Conservation (phyloP, 345 rosid genomes). For the Murraya koenigii region DNA sequence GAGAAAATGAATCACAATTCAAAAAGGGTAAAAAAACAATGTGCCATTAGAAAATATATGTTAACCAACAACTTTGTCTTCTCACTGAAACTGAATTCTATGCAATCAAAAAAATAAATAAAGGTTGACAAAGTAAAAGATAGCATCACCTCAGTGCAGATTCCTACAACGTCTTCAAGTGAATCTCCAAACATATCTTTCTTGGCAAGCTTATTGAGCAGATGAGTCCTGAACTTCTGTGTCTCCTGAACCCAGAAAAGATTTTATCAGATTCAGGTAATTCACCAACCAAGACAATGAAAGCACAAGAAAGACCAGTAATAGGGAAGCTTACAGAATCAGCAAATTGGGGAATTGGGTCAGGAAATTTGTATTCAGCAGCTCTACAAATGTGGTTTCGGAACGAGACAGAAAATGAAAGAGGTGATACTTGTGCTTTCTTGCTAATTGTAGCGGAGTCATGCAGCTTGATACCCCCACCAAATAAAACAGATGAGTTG, state of each 20-base stretch:
- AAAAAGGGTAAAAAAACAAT: background rate
- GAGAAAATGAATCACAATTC: background rate
- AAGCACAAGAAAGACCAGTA: background rate
- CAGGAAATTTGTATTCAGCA: slow-evolving; percentile 77
- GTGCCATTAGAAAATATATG: background rate
- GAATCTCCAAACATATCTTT: slow-evolving; percentile 64
- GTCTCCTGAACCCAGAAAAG: slow-evolving; percentile 59
- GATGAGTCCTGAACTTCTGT: slow-evolving; percentile 66
- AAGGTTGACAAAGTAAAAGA: background rate
- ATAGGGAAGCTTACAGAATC: slow-evolving; percentile 48
- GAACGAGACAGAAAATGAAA: slow-evolving; percentile 18
- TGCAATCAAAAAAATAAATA: background rate
- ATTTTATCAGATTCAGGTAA: background rate
- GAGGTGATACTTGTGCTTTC: background rate
- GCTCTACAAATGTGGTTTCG: slow-evolving; percentile 47
- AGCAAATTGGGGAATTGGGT: slow-evolving; percentile 91
- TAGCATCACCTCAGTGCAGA: slow-evolving; percentile 71
- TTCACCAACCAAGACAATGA: background rate
- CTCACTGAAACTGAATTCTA: background rate
- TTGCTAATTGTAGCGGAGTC: slow-evolving; percentile 20
- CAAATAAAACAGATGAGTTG: slow-evolving; percentile 11
- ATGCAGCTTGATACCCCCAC: slow-evolving; percentile 1
- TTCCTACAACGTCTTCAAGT: slow-evolving; percentile 61
- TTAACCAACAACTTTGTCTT: background rate
- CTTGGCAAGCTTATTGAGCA: slow-evolving; percentile 59